These are phyloP conservation scores for Limnanthes douglasii DNA, from an alignment of 345 rosid species.

Conservation along the genomic window DNA sequence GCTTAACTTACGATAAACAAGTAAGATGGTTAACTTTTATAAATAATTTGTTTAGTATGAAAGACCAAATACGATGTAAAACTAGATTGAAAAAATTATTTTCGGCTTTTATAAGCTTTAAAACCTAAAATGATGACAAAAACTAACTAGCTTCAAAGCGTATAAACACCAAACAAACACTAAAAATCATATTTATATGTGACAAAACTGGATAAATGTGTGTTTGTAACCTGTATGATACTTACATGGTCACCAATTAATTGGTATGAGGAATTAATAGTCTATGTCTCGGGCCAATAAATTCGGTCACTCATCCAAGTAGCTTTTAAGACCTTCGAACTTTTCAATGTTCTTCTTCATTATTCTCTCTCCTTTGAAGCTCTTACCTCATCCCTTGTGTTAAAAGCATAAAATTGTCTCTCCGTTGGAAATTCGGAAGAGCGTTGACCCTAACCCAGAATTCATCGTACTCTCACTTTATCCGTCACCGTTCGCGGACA, in stretches of 20 bases:
- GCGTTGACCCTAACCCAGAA: constrained; percentile 64
- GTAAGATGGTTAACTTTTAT: too few relatives aligned
- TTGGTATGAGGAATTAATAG: constrained; percentile 35
- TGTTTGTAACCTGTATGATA: constrained; percentile 45
- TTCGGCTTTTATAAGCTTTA: too few relatives aligned
- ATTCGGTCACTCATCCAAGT: constrained; percentile 86
- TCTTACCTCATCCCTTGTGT: constrained; percentile 56
- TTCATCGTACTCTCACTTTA: constrained; percentile 70
- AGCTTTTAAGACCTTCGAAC: constrained; percentile 50
- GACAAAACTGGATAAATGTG: too few relatives aligned
- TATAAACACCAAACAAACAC: neutral
- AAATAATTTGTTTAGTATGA: too few relatives aligned
- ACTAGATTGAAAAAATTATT: too few relatives aligned
- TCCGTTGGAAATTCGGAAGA: constrained; percentile 47
- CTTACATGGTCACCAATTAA: constrained; percentile 71
- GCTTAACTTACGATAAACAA: too few relatives aligned
- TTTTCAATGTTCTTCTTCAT: constrained; percentile 29
- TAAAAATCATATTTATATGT: too few relatives aligned
- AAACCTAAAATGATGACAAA: too few relatives aligned
- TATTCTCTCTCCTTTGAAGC: constrained; percentile 36
- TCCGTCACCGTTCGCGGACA: constrained; percentile 53
- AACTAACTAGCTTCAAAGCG: too few relatives aligned
- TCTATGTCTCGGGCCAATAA: constrained; percentile 83
- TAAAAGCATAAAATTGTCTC: constrained; percentile 65
- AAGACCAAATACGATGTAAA: too few relatives aligned